A percentile compares a stretch with the other conserved stretches of the same genome.
Conservation (phyloP, 1,139 yeast genomes). For the Candida anutae region DNA sequence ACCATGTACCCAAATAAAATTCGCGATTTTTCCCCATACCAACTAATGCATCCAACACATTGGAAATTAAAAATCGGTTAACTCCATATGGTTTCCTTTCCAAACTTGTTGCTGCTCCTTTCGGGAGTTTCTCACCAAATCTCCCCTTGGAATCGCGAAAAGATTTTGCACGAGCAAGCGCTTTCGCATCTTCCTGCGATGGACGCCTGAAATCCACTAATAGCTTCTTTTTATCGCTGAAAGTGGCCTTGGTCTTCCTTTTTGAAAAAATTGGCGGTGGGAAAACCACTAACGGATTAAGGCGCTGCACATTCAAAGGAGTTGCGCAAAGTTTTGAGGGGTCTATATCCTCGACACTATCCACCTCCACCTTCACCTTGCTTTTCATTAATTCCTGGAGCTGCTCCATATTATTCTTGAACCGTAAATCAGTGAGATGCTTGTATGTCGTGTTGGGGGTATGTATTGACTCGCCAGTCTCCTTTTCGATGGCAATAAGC, state of each 20-base stretch:
- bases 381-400: not conserved
- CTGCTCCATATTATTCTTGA: conserved; percentile 2
- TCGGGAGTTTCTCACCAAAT: conserved; percentile 13
- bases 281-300: conserved; percentile 25
- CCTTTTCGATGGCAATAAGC: conserved; percentile 8
- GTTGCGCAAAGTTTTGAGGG: conserved; percentile 7
- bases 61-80: conserved; percentile 26
- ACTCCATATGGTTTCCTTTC: conserved; percentile 8
- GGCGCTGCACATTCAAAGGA: conserved; percentile 4
- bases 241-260: conserved; percentile 16
- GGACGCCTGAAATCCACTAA: conserved; percentile 27
- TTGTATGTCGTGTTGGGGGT: conserved; percentile 4
- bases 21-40: conserved; percentile 26
- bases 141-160: conserved; percentile 15
- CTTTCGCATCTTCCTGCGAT: conserved; percentile 13
- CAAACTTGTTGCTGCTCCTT: conserved; percentile 1
- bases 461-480: conserved; percentile 1
- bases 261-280: conserved; percentile 23
- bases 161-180: conserved; percentile 9
- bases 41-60: conserved; percentile 24
- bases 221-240: conserved; percentile 17
- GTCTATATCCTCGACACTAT: conserved; percentile 4
- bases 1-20: conserved; percentile 24
- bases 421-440: conserved; percentile 11
- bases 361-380: not conserved